Evolutionary conservation across 495 filamentous ascomycete species (phyloP), one percentile per base, ranked within the genome.

Genomic region (Daldinia concentrica): DNA sequence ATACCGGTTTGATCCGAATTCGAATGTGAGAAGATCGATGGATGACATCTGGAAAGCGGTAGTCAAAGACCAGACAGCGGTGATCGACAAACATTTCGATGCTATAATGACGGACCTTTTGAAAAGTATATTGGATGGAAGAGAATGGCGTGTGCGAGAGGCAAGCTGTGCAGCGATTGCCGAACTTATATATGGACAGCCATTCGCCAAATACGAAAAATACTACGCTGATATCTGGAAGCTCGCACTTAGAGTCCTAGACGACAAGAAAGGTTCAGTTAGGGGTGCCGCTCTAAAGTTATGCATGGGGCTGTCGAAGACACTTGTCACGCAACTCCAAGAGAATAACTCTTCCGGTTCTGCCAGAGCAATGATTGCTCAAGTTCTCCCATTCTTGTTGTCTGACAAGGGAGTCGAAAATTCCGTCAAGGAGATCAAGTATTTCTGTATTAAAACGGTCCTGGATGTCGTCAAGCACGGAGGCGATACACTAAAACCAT

Each of bases 11-110:
- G 95, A 99, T 79, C 95, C 95, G 0, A 97, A 97, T 76, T 87
- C 90, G 4, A 94, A 93, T 76, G 95, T 98, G 22, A 92, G 92
- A 74, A 89, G 90, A 48, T 94, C 94, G 4, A 99, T 99, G 95
- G 93, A 95, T 66, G 92, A 95, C 62, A 99, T 99, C 69, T 98
- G 95, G 95, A 92, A 91, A 73, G 90, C 95, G 0, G 78, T 98
- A 34, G 93, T 98, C 62, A 95, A 93, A 76, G 93, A 97, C 64
- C 85, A 91, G 9, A 88, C 86, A 2, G 84, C 86, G 7, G 91
- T 91, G 19, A 83, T 97, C 56, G 88, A 93, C 69, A 81, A 81
- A 7, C 82, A 96, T 76, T 97, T 97, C 71, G 91, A 96, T 64
- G 83, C 86, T 15, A 97, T 99, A 68, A 91, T 98, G 83, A 81